Evolutionary conservation across 2,329 filamentous ascomycete species (phyloP).

Genomic region (Calycina marina): DNA sequence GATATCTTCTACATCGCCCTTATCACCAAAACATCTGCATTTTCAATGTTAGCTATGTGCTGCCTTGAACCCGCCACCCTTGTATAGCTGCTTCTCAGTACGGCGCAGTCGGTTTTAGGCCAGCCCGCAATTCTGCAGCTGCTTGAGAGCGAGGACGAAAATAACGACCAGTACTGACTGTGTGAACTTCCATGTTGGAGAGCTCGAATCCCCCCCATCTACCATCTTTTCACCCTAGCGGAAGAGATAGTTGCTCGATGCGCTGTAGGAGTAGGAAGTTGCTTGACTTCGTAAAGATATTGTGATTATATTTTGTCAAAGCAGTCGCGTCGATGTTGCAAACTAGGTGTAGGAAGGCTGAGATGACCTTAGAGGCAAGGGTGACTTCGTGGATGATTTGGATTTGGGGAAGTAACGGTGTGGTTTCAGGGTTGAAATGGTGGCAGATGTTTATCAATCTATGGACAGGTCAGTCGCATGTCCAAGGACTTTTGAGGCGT

Average conservation of each 20-base stretch:
- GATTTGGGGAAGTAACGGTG: constrained; percentile 12
- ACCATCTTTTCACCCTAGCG: constrained; percentile 58
- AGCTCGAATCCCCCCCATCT: constrained; percentile 82
- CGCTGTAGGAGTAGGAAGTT: constrained; percentile 1
- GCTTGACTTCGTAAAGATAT: constrained; percentile 16
- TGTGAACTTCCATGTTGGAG: constrained; percentile 99
- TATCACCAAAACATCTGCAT: constrained; percentile 95
- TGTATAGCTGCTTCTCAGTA: neutral
- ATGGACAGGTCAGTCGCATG: too few relatives aligned
- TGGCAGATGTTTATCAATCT: too few relatives aligned
- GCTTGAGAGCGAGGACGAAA: neutral
- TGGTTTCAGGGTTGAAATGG: too few relatives aligned
- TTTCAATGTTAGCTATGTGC: constrained; percentile 14
- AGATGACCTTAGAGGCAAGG: neutral
- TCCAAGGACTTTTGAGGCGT: too few relatives aligned
- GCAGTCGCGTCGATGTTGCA: too few relatives aligned
- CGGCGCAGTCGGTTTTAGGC: too few relatives aligned
- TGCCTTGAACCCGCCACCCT: neutral
- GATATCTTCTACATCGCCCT: constrained; percentile 77
- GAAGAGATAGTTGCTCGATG: constrained; percentile 13
- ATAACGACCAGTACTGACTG: constrained; percentile 36
- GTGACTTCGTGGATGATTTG: constrained; percentile 1
- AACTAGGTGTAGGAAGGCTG: neutral
- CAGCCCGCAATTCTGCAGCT: too few relatives aligned
- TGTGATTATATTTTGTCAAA: too few relatives aligned